These are phyloP conservation scores for Phytophthora fragariae DNA, from an alignment of 352 stramenopile species.

Conservation along the genomic window DNA sequence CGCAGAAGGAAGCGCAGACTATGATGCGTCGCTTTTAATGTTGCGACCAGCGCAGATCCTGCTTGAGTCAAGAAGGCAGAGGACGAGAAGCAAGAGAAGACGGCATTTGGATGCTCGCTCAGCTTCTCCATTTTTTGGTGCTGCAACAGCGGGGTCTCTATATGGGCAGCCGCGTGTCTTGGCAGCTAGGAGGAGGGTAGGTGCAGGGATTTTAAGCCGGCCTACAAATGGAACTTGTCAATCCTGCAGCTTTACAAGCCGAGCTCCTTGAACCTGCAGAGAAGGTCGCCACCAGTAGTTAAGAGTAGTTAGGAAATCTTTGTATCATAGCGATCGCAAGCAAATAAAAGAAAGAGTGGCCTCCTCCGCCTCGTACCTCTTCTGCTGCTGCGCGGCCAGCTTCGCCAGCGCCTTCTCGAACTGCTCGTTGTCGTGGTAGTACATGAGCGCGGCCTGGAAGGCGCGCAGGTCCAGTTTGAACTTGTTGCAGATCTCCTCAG, in stretches of 20 bases:
- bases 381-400: conserved; percentile 70
- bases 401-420: conserved; percentile 73
- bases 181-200: conserved; percentile 13
- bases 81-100: conserved; percentile 14
- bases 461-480: conserved; percentile 65
- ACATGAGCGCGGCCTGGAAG: conserved; percentile 81
- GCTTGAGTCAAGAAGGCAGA: conserved; percentile 10
- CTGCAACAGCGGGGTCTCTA: conserved; percentile 19
- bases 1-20: conserved; percentile 40
- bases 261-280: conserved; percentile 58
- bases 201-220: conserved; percentile 14
- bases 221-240: conserved; percentile 16
- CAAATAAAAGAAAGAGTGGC: conserved; percentile 30
- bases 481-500: conserved; percentile 58
- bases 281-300: conserved; percentile 18
- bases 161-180: conserved; percentile 7
- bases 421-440: conserved; percentile 75
- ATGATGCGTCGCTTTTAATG: conserved; percentile 43
- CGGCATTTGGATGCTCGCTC: conserved; percentile 19
- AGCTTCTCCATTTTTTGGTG: conserved; percentile 15
- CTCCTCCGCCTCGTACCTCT: conserved; percentile 48
- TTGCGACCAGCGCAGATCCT: neutral
- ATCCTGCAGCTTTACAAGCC: conserved; percentile 43
- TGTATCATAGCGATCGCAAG: conserved; percentile 31
- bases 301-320: conserved; percentile 23